Evolutionary conservation across 108 stramenopile genomes (phyloP).

Genomic region (Nitzschia inconspicua): DNA sequence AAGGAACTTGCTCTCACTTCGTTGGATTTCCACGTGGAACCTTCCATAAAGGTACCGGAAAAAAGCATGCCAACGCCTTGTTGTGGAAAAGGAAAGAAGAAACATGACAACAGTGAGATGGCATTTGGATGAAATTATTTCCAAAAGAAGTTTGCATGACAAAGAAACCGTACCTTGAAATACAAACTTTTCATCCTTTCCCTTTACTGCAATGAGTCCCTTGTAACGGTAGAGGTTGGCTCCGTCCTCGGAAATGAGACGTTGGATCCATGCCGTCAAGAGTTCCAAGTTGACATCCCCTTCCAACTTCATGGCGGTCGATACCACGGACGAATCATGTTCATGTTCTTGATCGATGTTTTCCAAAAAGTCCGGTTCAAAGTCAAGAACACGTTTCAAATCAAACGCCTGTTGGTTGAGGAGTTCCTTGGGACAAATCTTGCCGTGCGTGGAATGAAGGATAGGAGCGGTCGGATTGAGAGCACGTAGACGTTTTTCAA

Average conservation of each 20-base stretch:
- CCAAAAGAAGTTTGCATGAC: too few species aligned
- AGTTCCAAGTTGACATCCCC: constrained; percentile 63
- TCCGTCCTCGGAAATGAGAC: constrained; percentile 74
- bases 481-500: constrained; percentile 37
- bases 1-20: constrained; percentile 66
- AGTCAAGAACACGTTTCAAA: constrained; percentile 76
- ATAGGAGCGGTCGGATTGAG: constrained; percentile 66
- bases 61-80: constrained; percentile 94
- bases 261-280: constrained; percentile 63
- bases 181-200: constrained; percentile 82
- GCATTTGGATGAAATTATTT: too few species aligned
- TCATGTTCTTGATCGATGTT: constrained; percentile 61
- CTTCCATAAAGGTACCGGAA: constrained; percentile 43
- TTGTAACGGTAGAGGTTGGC: constrained; percentile 92
- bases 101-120: too few species aligned
- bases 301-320: constrained; percentile 56
- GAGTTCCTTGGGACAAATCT: constrained; percentile 61
- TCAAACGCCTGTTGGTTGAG: constrained; percentile 81
- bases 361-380: constrained; percentile 81
- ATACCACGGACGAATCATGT: constrained; percentile 73
- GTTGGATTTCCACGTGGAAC: constrained; percentile 29
- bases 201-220: constrained; percentile 88
- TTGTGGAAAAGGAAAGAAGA: too few species aligned
- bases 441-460: constrained; percentile 26
- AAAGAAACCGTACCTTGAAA: too few species aligned